Conservation (phyloP, 495 filamentous ascomycete genomes). For the Chaetomidium leptoderma region DNA sequence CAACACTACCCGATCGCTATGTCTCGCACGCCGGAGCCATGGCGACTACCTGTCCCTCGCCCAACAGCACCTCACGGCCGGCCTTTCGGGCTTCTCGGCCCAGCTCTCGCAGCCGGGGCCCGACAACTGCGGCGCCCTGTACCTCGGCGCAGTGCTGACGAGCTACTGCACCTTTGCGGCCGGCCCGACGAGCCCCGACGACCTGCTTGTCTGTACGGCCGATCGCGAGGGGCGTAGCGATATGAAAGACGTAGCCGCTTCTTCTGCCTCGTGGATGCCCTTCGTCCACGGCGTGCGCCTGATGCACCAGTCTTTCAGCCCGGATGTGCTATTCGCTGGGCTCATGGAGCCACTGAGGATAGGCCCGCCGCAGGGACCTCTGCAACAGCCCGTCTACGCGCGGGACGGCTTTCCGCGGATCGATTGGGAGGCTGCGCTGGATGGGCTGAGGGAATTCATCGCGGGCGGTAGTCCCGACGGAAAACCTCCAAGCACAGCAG, state of each 20-base stretch:
- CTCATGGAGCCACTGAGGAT: neutral
- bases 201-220: neutral
- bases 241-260: neutral
- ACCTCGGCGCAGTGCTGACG: neutral
- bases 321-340: constrained; percentile 4
- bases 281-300: constrained; percentile 1
- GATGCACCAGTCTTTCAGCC: constrained; percentile 1
- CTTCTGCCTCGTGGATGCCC: neutral
- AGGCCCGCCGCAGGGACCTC: neutral
- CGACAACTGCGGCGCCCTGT: constrained; percentile 4
- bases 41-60: neutral
- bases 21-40: neutral
- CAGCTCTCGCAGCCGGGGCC: neutral
- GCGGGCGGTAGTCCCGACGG: neutral
- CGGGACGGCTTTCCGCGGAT: neutral
- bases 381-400: neutral
- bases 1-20: neutral
- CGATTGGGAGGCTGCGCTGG: neutral
- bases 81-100: neutral
- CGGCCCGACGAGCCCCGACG: neutral
- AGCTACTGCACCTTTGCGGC: constrained; percentile 4
- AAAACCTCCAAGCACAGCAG: neutral
- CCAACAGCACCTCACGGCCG: constrained; percentile 6
- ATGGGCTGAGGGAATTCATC: constrained; percentile 1
- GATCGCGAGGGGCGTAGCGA: neutral